A percentile compares a stretch with the other conserved stretches of the same genome.
Conservation (phyloP, 192 early-diverging fungal species). For the Phycomyces nitens region DNA sequence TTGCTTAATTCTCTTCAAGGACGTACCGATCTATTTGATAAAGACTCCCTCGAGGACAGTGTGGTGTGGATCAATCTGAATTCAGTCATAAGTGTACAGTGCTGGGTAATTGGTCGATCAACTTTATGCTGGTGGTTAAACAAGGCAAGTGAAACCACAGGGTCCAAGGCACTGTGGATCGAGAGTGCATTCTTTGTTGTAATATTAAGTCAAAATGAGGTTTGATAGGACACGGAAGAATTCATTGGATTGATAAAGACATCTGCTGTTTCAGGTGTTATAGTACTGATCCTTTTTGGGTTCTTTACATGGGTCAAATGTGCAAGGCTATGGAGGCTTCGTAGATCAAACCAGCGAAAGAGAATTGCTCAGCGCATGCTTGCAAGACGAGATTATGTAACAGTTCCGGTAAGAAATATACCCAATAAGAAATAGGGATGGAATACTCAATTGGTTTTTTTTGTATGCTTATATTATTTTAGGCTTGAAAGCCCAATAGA, state of each 20-base stretch:
- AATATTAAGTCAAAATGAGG: too few relatives aligned
- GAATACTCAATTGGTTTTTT: too few relatives aligned
- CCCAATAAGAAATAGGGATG: background rate
- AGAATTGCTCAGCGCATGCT: conserved; percentile 18
- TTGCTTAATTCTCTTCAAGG: conserved; percentile 4
- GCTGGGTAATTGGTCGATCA: conserved; percentile 28
- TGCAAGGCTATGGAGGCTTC: conserved; percentile 17
- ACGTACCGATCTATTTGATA: background rate
- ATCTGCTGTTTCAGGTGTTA: conserved; percentile 22
- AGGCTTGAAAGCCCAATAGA: background rate
- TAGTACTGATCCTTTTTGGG: conserved; percentile 24
- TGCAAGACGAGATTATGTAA: conserved; percentile 28
- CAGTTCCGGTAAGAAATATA: conserved; percentile 22
- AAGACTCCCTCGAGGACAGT: background rate
- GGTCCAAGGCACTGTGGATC: too few relatives aligned
- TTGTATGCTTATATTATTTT: background rate
- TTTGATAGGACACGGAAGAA: conserved; percentile 4
- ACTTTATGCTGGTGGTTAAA: conserved; percentile 26
- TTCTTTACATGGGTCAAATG: conserved; percentile 32
- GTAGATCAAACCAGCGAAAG: conserved; percentile 21
- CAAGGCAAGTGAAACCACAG: conserved; percentile 3
- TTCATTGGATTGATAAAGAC: conserved; percentile 23
- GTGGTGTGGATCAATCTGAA: conserved; percentile 29
- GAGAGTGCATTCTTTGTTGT: too few relatives aligned
- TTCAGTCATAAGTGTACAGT: conserved; percentile 5